Evolutionary conservation across 768 basidiomycete genomes (phyloP).

Genomic region (Suillus decipiens): DNA sequence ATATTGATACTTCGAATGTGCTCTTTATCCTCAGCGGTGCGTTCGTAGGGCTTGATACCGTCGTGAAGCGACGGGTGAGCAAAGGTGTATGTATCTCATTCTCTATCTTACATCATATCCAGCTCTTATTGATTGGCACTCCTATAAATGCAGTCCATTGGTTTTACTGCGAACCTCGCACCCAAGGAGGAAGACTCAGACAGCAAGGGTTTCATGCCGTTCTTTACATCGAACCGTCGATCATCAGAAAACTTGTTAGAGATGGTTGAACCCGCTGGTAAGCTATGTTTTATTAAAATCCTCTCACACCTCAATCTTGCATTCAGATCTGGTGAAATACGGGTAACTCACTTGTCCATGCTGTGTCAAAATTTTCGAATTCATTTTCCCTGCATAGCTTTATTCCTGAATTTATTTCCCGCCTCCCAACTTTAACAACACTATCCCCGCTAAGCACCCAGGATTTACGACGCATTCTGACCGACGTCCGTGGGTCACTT

Average conservation of each 20-base stretch:
- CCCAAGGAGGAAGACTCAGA: constrained; percentile 41
- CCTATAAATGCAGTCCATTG: constrained; percentile 67
- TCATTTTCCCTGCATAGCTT: constrained; percentile 48
- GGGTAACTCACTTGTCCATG: constrained; percentile 46
- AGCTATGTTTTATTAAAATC: constrained; percentile 15
- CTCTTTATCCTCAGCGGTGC: constrained; percentile 96
- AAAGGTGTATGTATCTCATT: constrained; percentile 67
- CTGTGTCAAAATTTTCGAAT: constrained; percentile 5
- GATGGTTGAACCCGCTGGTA: constrained; percentile 70
- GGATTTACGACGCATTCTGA: constrained; percentile 88
- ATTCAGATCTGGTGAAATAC: constrained; percentile 77
- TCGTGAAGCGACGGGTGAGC: constrained; percentile 77
- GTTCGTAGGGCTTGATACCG: constrained; percentile 85
- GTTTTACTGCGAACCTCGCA: constrained; percentile 65
- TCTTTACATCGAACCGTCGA: constrained; percentile 77
- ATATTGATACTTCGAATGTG: constrained; percentile 87
- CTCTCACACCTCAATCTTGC: constrained; percentile 4
- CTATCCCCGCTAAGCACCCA: constrained; percentile 74
- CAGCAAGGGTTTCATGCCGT: constrained; percentile 47
- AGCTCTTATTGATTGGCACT: constrained; percentile 7
- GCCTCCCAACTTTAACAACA: constrained; percentile 89
- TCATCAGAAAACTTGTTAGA: constrained; percentile 59
- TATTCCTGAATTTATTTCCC: constrained; percentile 94
- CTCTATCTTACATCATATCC: not conserved
- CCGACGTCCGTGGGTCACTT: constrained; percentile 89